These are phyloP conservation scores for Pyricularia pennisetigena DNA, from an alignment of 2,329 filamentous ascomycete species.

Conservation along the genomic window DNA sequence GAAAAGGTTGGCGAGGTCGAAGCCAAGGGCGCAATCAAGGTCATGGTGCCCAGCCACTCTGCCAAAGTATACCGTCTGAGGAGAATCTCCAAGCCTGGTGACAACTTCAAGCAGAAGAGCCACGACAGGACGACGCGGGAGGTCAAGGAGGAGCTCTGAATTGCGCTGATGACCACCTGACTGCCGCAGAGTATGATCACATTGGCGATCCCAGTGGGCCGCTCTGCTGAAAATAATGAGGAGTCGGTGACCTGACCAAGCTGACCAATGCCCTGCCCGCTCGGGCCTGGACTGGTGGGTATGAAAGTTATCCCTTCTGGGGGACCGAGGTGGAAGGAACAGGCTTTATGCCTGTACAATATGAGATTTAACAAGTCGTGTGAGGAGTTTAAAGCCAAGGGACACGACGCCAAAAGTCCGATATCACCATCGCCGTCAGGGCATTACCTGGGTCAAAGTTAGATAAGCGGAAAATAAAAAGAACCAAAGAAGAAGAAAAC, in stretches of 20 bases:
- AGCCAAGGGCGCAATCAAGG: constrained; percentile 12
- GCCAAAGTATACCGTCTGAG: not conserved
- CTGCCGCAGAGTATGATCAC: not conserved
- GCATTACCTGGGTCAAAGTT: not conserved
- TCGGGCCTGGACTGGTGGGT: not conserved
- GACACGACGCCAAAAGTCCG: not conserved
- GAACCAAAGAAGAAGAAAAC: not conserved
- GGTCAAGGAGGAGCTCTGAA: constrained; percentile 1
- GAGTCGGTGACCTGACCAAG: not conserved
- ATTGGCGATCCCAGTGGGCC: not conserved
- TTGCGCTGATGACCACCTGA: not conserved
- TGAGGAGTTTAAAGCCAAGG: not conserved
- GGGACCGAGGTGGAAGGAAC: not conserved
- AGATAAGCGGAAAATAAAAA: not conserved
- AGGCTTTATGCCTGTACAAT: not conserved
- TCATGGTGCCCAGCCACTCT: not conserved
- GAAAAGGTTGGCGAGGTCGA: constrained; percentile 30
- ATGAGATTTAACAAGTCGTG: not conserved
- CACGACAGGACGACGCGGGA: not conserved
- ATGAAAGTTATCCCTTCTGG: not conserved
- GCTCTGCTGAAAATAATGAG: not conserved
- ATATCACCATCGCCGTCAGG: not conserved
- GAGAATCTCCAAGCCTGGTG: not conserved
- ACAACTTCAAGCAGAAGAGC: not conserved
- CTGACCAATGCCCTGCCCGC: not conserved